phyloP scores from a whole-genome alignment of 768 basidiomycete genomes.

The Termitomyces sp. region DNA sequence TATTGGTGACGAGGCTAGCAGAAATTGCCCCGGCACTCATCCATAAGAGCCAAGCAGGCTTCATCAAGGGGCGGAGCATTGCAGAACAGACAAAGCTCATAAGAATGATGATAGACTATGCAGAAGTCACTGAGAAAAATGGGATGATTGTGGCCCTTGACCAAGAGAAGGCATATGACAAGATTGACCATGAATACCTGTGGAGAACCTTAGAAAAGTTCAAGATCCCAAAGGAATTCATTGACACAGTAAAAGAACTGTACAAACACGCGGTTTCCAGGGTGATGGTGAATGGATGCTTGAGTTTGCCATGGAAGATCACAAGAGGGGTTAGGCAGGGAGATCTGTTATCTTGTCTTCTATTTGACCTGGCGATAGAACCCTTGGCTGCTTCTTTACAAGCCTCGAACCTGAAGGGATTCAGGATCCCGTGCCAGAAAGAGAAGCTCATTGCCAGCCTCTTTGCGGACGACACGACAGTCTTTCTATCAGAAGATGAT shows the following conservation, averaged over 20 bases:
- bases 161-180: background rate
- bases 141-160: background rate
- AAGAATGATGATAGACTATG: background rate
- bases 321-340: background rate
- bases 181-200: background rate
- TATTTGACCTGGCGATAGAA: too few relatives aligned
- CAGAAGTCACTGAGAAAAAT: background rate
- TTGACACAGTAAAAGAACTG: background rate
- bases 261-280: background rate
- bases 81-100: background rate
- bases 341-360: background rate
- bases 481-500: too few relatives aligned
- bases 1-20: too few relatives aligned
- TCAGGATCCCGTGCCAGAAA: too few relatives aligned
- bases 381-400: too few relatives aligned
- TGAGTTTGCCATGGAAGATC: background rate
- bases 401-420: too few relatives aligned
- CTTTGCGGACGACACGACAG: too few relatives aligned
- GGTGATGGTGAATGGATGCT: background rate
- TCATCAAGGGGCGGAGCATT: background rate
- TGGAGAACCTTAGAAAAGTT: background rate
- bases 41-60: background rate
- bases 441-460: too few relatives aligned
- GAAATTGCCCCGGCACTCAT: too few relatives aligned
- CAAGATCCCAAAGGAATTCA: background rate